phyloP scores from a whole-genome alignment of 148 eudicot species.

The Rhododendron ovatum region DNA sequence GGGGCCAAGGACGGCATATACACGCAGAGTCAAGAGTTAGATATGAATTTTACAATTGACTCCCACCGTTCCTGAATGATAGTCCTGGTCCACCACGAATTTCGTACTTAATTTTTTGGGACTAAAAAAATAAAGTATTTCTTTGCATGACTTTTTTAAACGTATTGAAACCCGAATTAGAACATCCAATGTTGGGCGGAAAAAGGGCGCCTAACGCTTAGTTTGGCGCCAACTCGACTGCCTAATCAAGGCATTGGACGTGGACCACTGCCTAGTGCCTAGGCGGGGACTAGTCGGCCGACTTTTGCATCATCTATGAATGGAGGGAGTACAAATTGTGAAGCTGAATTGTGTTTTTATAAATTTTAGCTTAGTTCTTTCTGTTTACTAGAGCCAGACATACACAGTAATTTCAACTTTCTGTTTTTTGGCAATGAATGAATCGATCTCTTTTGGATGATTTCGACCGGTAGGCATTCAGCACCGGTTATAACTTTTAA shows the following conservation, averaged over 20 bases:
- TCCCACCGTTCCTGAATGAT: background rate
- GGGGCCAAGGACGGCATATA: background rate
- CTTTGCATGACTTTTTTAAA: background rate
- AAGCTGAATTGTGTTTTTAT: constrained; percentile 13
- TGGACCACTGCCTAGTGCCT: background rate
- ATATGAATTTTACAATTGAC: background rate
- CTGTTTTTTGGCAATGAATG: background rate
- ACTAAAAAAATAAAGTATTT: too few species aligned
- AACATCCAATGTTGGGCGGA: background rate
- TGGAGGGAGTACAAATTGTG: background rate
- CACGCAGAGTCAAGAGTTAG: background rate
- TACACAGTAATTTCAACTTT: background rate
- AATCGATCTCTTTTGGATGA: background rate
- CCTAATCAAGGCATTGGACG: background rate
- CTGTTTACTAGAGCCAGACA: background rate
- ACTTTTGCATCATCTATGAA: background rate
- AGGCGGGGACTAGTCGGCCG: background rate
- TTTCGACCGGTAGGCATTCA: background rate
- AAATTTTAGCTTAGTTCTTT: background rate
- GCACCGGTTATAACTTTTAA: too few species aligned
- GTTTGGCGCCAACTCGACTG: background rate
- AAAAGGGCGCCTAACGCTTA: too few species aligned
- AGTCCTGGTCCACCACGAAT: background rate
- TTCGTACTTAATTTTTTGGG: background rate
- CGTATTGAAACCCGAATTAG: background rate